These are phyloP conservation scores for Astragalus glycyphyllos DNA, from an alignment of 306 rosid genomes.

Conservation along the genomic window DNA sequence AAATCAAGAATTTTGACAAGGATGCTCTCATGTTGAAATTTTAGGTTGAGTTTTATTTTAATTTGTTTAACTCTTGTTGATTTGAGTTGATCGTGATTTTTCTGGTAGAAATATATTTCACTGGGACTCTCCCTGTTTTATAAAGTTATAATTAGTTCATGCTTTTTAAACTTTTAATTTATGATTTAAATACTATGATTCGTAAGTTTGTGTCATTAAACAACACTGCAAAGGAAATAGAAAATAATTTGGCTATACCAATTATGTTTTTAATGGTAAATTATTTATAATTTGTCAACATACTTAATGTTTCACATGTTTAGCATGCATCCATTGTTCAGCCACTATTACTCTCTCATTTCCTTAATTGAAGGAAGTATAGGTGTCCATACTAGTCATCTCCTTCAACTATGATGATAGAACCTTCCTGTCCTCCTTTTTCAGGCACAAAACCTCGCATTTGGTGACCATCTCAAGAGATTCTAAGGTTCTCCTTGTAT, in stretches of 20 bases:
- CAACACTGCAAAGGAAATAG: constrained; percentile 7
- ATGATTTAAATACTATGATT: constrained; percentile 8
- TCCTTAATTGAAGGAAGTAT: background rate
- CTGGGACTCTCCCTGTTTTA: constrained; percentile 10
- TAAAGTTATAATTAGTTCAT: constrained; percentile 2
- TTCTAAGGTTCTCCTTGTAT: constrained; percentile 64
- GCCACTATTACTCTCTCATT: background rate
- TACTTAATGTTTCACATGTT: background rate
- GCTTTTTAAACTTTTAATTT: background rate
- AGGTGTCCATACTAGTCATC: background rate
- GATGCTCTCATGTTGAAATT: too few species aligned
- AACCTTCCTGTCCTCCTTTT: constrained; percentile 42
- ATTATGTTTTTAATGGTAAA: constrained; percentile 15
- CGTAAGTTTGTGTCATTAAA: background rate
- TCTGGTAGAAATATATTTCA: constrained; percentile 20
- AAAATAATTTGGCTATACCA: constrained; percentile 16
- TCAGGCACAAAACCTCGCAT: constrained; percentile 78
- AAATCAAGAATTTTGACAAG: background rate
- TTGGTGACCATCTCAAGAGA: constrained; percentile 81
- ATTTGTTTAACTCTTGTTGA: background rate
- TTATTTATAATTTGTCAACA: background rate
- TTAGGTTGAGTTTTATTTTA: too few species aligned
- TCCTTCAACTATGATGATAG: constrained; percentile 25
- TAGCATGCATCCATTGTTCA: background rate
- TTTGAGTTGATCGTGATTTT: constrained; percentile 18